A percentile compares a stretch with the other conserved stretches of the same genome.
Evolutionary conservation across 345 rosid species (phyloP).

Genomic region (Rhodomyrtus tomentosa): DNA sequence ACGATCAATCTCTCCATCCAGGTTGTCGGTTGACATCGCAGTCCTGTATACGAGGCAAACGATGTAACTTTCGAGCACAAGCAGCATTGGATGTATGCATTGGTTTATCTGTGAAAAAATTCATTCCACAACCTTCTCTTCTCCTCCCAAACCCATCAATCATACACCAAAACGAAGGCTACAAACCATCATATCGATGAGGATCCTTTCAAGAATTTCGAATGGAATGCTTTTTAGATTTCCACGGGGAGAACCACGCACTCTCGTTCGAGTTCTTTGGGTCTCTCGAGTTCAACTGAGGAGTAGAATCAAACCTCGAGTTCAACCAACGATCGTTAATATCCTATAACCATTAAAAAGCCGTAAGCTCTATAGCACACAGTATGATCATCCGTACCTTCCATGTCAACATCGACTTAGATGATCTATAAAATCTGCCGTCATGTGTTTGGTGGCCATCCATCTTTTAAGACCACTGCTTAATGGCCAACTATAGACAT

Average conservation of each 20-base stretch:
- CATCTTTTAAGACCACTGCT: neutral
- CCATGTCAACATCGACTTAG: neutral
- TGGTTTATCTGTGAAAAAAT: neutral
- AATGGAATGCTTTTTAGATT: neutral
- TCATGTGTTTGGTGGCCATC: neutral
- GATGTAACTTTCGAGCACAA: neutral
- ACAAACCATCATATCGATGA: neutral
- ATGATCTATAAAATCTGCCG: neutral
- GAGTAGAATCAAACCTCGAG: too few species aligned
- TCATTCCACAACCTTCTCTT: neutral
- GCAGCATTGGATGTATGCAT: neutral
- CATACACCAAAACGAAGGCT: neutral
- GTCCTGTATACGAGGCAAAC: conserved; percentile 18
- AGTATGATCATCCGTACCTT: neutral
- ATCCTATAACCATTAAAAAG: neutral
- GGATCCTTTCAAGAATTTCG: neutral
- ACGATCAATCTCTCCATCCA: conserved; percentile 55
- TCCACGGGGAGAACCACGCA: neutral
- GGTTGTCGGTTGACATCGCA: conserved; percentile 53
- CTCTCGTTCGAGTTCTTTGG: neutral
- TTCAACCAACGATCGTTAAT: neutral
- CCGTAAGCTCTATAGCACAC: neutral
- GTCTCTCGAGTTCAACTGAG: neutral
- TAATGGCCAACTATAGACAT: neutral
- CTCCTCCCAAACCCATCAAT: neutral